Conservation (phyloP, 1,284 basidiomycete genomes). For the Ustilago xerochloae region DNA sequence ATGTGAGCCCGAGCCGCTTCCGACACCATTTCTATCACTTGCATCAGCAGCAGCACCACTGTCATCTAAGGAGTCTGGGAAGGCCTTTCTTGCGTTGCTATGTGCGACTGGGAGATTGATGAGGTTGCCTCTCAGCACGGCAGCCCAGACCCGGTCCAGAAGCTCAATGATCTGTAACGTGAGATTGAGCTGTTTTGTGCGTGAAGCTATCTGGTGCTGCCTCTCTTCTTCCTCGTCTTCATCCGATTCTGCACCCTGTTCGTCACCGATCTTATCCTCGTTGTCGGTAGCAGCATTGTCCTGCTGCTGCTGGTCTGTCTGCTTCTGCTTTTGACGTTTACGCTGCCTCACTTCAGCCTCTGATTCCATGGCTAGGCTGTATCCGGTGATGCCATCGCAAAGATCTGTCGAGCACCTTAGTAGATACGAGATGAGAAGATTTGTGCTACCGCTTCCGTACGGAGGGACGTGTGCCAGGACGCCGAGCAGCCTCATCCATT, state of each 20-base stretch:
- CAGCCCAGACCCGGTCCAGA: conserved; percentile 59
- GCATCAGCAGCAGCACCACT: not conserved
- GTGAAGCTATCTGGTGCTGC: conserved; percentile 10
- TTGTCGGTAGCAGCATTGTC: not conserved
- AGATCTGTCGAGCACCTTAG: conserved; percentile 56
- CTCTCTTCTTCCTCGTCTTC: conserved; percentile 30
- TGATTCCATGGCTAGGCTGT: conserved; percentile 40
- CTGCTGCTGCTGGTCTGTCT: not conserved
- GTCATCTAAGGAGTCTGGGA: conserved; percentile 18
- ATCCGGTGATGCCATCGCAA: conserved; percentile 58
- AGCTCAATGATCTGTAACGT: conserved; percentile 50
- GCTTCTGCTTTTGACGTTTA: conserved; percentile 7
- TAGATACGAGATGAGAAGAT: conserved; percentile 56
- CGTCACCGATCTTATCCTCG: not conserved
- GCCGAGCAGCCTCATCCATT: conserved; percentile 41
- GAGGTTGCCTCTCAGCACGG: conserved; percentile 50
- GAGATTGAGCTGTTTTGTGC: conserved; percentile 42
- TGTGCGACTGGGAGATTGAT: conserved; percentile 37
- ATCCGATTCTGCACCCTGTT: not conserved
- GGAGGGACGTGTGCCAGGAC: conserved; percentile 55
- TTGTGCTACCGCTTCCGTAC: conserved; percentile 43
- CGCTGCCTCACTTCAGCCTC: conserved; percentile 5
- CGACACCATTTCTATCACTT: too few species aligned
- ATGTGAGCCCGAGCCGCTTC: not conserved
- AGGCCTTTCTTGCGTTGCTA: conserved; percentile 25